Conservation (phyloP, 1,139 yeast species). For the Saccharomyces hybrid region DNA sequence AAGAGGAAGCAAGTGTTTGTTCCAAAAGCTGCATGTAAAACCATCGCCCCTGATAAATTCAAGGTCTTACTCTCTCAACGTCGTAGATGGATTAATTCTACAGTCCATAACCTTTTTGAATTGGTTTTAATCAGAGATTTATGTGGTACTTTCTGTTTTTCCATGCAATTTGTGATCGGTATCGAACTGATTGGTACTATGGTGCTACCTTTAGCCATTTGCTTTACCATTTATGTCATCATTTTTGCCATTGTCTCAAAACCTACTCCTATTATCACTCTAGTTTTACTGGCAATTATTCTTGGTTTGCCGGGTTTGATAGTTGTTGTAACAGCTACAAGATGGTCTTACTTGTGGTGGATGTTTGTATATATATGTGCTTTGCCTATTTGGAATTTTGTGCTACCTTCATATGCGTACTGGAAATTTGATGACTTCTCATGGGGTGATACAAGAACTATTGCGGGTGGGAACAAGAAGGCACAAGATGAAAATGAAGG, state of each 20-base stretch:
- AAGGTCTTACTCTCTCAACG: constrained; percentile 83
- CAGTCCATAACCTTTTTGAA: constrained; percentile 93
- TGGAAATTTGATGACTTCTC: constrained; percentile 98
- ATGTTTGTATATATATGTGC: constrained; percentile 75
- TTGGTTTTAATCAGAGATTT: constrained; percentile 79
- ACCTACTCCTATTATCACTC: constrained; percentile 79
- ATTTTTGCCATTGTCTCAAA: constrained; percentile 68
- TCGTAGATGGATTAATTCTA: constrained; percentile 97
- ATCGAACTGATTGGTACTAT: constrained; percentile 87
- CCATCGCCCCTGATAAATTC: constrained; percentile 81
- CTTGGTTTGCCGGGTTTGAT: constrained; percentile 86
- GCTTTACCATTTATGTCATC: constrained; percentile 78
- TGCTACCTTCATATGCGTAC: constrained; percentile 78
- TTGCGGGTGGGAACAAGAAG: constrained; percentile 57
- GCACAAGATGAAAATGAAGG: constrained; percentile 68
- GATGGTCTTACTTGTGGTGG: constrained; percentile 70
- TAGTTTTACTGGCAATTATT: constrained; percentile 70
- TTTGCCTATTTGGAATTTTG: constrained; percentile 91
- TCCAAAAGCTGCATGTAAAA: constrained; percentile 93
- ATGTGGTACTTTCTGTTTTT: constrained; percentile 95
- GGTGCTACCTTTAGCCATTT: constrained; percentile 87
- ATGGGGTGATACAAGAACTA: constrained; percentile 96
- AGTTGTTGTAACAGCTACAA: constrained; percentile 82
- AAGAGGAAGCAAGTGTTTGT: constrained; percentile 84
- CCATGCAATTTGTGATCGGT: constrained; percentile 90